phyloP scores from a whole-genome alignment of 176 grass and related monocot species.

The Calamus simplicifolius region DNA sequence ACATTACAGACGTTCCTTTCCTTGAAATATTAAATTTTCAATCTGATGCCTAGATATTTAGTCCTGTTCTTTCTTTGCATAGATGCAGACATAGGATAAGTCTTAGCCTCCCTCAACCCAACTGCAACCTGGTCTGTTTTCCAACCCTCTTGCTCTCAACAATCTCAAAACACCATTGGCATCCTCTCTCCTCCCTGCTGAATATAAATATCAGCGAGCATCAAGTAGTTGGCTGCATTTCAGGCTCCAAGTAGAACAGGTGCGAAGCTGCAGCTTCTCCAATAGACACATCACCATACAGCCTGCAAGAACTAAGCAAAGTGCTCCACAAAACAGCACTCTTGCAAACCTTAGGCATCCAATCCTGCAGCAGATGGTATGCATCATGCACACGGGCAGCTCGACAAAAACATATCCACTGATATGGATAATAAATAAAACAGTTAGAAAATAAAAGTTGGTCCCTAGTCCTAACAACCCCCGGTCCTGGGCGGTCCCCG shows the following conservation, averaged over 20 bases:
- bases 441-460: too few relatives aligned
- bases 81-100: too few relatives aligned
- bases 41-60: too few relatives aligned
- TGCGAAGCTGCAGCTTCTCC: constrained; percentile 46
- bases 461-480: too few relatives aligned
- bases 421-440: too few relatives aligned
- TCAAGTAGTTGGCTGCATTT: constrained; percentile 63
- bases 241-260: constrained; percentile 48
- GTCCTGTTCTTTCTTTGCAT: too few relatives aligned
- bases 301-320: constrained; percentile 52
- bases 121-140: constrained; percentile 44
- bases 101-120: constrained; percentile 32
- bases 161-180: constrained; percentile 26
- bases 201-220: constrained; percentile 79
- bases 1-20: too few relatives aligned
- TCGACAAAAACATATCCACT: constrained; percentile 62
- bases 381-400: constrained; percentile 46
- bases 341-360: constrained; percentile 5
- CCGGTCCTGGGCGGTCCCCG: too few relatives aligned
- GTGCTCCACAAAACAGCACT: constrained; percentile 37
- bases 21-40: too few relatives aligned
- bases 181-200: constrained; percentile 44
- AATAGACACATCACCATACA: constrained; percentile 33
- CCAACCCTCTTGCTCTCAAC: constrained; percentile 24
- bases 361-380: constrained; percentile 34